Conservation (phyloP, 176 grass and related monocot genomes). For the Zea luxurians region DNA sequence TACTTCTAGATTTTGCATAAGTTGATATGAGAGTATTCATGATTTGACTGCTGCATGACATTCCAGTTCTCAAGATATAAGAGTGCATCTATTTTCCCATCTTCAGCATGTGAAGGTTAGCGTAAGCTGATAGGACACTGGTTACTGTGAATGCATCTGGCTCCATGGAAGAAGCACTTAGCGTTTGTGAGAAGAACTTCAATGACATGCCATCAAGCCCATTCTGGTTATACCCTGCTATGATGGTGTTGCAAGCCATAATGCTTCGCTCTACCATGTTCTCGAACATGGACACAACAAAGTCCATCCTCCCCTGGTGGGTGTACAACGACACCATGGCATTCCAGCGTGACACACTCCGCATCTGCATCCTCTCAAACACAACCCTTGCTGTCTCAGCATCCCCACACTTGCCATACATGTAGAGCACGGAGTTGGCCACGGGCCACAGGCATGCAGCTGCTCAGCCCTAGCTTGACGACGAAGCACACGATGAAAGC, state of each 20-base stretch:
- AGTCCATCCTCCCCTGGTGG: conserved; percentile 62
- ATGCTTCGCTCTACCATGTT: conserved; percentile 53
- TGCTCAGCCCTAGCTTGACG: conserved; percentile 55
- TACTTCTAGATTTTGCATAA: conserved; percentile 59
- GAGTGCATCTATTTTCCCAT: conserved; percentile 61
- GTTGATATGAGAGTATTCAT: conserved; percentile 72
- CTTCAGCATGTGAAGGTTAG: conserved; percentile 44
- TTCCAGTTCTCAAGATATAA: conserved; percentile 44
- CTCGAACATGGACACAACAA: conserved; percentile 51
- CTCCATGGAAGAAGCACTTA: conserved; percentile 36
- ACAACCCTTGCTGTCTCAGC: conserved; percentile 48
- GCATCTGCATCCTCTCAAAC: conserved; percentile 53
- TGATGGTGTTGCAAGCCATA: conserved; percentile 61
- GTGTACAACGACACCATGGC: conserved; percentile 52
- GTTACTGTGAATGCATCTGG: conserved; percentile 55
- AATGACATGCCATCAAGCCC: conserved; percentile 53
- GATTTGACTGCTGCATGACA: conserved; percentile 37
- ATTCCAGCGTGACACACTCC: conserved; percentile 67
- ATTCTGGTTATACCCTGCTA: conserved; percentile 56
- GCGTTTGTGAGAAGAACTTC: conserved; percentile 58
- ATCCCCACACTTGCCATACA: conserved; percentile 68
- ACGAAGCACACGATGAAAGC: conserved; percentile 70
- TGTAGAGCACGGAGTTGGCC: conserved; percentile 63
- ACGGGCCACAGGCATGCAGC: conserved; percentile 44
- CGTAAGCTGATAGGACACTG: conserved; percentile 53